Percentiles rank a stretch among this genome's conserved stretches.
These are phyloP conservation scores for Blastobotrys raffinosifermentans DNA, from an alignment of 1,139 yeast species.

Conservation along the genomic window DNA sequence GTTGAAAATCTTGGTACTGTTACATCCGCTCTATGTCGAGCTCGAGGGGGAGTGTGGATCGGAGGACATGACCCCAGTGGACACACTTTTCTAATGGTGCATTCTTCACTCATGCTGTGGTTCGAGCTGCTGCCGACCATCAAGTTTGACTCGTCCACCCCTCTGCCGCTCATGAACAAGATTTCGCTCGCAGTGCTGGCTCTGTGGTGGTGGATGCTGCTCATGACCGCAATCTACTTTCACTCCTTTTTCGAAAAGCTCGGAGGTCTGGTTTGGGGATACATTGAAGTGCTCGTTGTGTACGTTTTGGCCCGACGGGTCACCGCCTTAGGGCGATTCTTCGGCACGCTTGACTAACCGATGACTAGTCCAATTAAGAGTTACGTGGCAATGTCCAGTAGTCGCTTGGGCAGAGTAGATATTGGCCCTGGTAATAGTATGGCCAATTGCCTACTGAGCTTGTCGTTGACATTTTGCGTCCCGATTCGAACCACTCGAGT, in stretches of 20 bases:
- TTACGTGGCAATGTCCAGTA: too few relatives aligned
- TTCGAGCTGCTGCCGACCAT: slow-evolving; percentile 50
- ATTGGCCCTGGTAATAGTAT: too few relatives aligned
- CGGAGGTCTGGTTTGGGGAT: slow-evolving; percentile 60
- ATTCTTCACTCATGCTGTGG: slow-evolving; percentile 63
- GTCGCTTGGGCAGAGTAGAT: too few relatives aligned
- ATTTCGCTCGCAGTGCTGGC: slow-evolving; percentile 41
- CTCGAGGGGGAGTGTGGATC: slow-evolving; percentile 64
- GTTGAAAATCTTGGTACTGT: slow-evolving; percentile 12
- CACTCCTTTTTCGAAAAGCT: slow-evolving; percentile 74
- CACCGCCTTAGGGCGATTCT: slow-evolving; percentile 6
- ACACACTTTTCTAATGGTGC: slow-evolving; percentile 74
- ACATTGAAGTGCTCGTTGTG: slow-evolving; percentile 40
- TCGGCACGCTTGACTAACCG: too few relatives aligned
- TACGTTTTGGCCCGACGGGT: slow-evolving; percentile 33
- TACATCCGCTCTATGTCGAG: slow-evolving; percentile 52
- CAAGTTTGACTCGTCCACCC: slow-evolving; percentile 4
- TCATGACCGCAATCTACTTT: slow-evolving; percentile 79
- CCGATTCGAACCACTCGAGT: too few relatives aligned
- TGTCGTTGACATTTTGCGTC: too few relatives aligned
- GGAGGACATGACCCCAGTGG: slow-evolving; percentile 98
- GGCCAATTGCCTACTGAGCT: too few relatives aligned
- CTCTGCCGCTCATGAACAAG: slow-evolving; percentile 26
- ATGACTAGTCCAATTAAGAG: too few relatives aligned
- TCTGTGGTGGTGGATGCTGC: slow-evolving; percentile 82